Evolutionary conservation across 1,284 basidiomycete species (phyloP), one percentile per base, ranked within the genome.

Genomic region (Rhodotorula mucilaginosa): DNA sequence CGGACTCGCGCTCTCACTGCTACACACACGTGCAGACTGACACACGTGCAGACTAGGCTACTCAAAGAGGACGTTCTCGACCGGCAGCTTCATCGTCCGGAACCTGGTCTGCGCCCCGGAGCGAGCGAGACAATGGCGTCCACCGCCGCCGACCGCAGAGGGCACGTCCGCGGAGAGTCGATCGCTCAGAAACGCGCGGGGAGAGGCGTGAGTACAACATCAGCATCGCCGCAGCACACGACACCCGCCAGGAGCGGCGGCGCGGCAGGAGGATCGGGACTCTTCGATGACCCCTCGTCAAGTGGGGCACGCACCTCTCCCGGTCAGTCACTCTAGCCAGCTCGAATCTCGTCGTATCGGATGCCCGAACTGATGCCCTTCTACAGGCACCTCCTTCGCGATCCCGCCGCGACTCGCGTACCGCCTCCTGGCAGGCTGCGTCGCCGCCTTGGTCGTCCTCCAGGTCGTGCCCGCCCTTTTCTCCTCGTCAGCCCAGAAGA

Each of bases 401-500:
- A 47, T 72, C 51, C 61, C 64, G 0, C 67, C 70, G 6, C 5
- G 44, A 0, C 49, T 61, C 29, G 70, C 70, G 13, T 18, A 66
- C 16, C 63, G 64, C 58, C 34, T 65, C 16, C 57, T 61, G 46
- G 51, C 31, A 10, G 61, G 29, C 64, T 47, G 44, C 18, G 61
- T 72, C 64, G 34, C 52, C 51, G 51, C 66, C 39, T 64, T 72
- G 64, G 21, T 62, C 59, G 19, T 68, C 57, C 61, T 72, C 13
- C 70, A 72, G 47, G 68, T 56, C 46, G 54, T 7, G 19, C 59
- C 68, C 18, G 16, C 63, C 63, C 46, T 67, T 19, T 47, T 47
- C 18, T 64, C 63, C 4, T n/a, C 23, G 16, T 49, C 51, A 19
- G 44, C 60, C 15, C 29, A 21, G 5, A 8, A 18, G 15, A 21